Conservation (phyloP, 1,284 basidiomycete species). For the Prillingera fragicola region DNA sequence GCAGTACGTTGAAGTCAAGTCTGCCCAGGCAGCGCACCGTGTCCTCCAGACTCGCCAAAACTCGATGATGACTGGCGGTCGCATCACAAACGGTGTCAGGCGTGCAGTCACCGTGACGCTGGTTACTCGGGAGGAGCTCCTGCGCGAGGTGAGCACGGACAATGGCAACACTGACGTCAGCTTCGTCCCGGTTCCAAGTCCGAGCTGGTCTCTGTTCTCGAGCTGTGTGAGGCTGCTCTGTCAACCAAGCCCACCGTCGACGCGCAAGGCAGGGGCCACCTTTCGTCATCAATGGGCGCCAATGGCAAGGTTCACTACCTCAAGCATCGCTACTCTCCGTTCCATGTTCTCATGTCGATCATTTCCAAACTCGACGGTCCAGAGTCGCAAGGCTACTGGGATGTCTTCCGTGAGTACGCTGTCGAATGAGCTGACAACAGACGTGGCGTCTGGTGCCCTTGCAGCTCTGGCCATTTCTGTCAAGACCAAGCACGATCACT, state of each 20-base stretch:
- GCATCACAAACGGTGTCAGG: slow-evolving; percentile 27
- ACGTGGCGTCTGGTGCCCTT: slow-evolving; percentile 10
- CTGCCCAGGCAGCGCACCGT: slow-evolving; percentile 29
- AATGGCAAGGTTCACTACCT: slow-evolving; percentile 34
- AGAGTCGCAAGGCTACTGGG: slow-evolving; percentile 39
- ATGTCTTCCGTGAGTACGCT: slow-evolving; percentile 33
- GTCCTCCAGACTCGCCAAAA: slow-evolving; percentile 44
- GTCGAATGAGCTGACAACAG: not conserved
- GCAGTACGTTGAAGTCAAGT: slow-evolving; percentile 45
- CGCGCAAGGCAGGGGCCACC: slow-evolving; percentile 8
- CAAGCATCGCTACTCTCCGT: slow-evolving; percentile 46
- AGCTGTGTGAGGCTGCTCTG: slow-evolving; percentile 42
- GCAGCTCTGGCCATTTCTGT: slow-evolving; percentile 4
- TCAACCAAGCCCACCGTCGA: slow-evolving; percentile 12
- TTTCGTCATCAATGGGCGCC: slow-evolving; percentile 16
- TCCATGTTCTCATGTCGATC: slow-evolving; percentile 38
- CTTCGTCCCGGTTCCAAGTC: slow-evolving; percentile 33
- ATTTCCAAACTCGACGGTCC: slow-evolving; percentile 33
- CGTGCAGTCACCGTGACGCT: slow-evolving; percentile 45
- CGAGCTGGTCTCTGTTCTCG: slow-evolving; percentile 37
- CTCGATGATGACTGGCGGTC: slow-evolving; percentile 38
- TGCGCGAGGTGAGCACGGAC: slow-evolving; percentile 32
- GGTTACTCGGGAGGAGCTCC: slow-evolving; percentile 34
- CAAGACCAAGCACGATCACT: no score
- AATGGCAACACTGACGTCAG: slow-evolving; percentile 15